Evolutionary conservation across 495 filamentous ascomycete genomes (phyloP).

Genomic region (Talaromyces stipitatus): DNA sequence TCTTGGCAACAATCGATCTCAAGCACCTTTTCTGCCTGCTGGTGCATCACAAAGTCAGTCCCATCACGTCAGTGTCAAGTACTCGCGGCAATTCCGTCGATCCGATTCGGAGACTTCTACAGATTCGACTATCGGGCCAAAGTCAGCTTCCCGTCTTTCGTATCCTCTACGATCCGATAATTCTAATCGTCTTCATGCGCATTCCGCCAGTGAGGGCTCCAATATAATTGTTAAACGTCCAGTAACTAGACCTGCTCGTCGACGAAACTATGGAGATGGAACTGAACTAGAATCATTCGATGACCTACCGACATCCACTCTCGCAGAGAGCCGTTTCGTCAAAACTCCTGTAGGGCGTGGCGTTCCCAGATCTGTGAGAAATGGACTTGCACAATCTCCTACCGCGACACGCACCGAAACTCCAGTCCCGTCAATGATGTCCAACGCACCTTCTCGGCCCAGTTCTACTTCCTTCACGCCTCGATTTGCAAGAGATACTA

Average conservation of each 20-base stretch:
- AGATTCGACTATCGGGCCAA: conserved; percentile 36
- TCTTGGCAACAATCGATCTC: conserved; percentile 48
- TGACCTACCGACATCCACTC: conserved; percentile 81
- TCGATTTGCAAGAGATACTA: conserved; percentile 88
- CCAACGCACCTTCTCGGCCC: conserved; percentile 32
- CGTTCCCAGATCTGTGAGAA: conserved; percentile 56
- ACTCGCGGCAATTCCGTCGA: conserved; percentile 60
- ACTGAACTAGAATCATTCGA: conserved; percentile 89
- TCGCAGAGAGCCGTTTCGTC: conserved; percentile 68
- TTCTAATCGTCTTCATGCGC: conserved; percentile 30
- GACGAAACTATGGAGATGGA: conserved; percentile 83
- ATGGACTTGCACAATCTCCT: conserved; percentile 51
- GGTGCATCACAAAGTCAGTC: conserved; percentile 66
- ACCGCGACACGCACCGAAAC: conserved; percentile 31
- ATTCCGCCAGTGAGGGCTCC: conserved; percentile 38
- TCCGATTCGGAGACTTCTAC: conserved; percentile 62
- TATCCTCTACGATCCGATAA: conserved; percentile 38
- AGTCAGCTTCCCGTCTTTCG: conserved; percentile 43
- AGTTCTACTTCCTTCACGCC: conserved; percentile 56
- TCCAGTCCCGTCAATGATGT: conserved; percentile 48
- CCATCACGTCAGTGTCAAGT: conserved; percentile 69
- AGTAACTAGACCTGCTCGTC: conserved; percentile 63
- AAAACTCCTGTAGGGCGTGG: conserved; percentile 70
- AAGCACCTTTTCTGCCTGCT: conserved; percentile 73
- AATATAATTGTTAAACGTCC: conserved; percentile 49